phyloP scores from a whole-genome alignment of 495 filamentous ascomycete species.

The Penicillium cosmopolitanum region DNA sequence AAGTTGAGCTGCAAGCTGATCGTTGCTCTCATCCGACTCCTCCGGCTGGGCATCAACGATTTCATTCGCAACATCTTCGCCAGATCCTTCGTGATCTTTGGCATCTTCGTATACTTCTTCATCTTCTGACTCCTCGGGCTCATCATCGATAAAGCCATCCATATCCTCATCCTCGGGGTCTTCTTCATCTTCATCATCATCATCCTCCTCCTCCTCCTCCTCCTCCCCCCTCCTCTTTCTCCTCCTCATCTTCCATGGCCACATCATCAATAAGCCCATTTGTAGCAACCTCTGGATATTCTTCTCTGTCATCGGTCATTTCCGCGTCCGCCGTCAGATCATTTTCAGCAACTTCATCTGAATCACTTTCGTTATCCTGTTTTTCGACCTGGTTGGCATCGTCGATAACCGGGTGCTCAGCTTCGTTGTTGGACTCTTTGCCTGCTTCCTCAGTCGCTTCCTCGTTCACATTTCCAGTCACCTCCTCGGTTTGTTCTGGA shows the following conservation, averaged over 20 bases:
- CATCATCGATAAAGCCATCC: background rate
- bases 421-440: conserved; percentile 8
- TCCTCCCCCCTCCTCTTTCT: background rate
- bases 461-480: conserved; percentile 11
- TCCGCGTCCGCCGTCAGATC: conserved; percentile 2
- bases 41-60: background rate
- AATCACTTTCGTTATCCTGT: too few relatives aligned
- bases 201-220: background rate
- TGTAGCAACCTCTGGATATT: background rate
- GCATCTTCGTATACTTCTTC: background rate
- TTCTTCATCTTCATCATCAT: background rate
- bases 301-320: conserved; percentile 7
- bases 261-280: conserved; percentile 3
- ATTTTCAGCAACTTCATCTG: background rate
- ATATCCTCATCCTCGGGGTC: background rate
- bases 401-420: too few relatives aligned
- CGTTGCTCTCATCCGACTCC: background rate
- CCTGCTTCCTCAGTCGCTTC: background rate
- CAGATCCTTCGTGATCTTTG: background rate
- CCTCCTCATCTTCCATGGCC: background rate
- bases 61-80: background rate
- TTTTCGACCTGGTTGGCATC: too few relatives aligned
- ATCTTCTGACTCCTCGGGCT: background rate
- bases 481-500: conserved; percentile 6
- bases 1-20: background rate